Conservation (phyloP, 176 grass and related monocot genomes). For the Panicum miliaceum region DNA sequence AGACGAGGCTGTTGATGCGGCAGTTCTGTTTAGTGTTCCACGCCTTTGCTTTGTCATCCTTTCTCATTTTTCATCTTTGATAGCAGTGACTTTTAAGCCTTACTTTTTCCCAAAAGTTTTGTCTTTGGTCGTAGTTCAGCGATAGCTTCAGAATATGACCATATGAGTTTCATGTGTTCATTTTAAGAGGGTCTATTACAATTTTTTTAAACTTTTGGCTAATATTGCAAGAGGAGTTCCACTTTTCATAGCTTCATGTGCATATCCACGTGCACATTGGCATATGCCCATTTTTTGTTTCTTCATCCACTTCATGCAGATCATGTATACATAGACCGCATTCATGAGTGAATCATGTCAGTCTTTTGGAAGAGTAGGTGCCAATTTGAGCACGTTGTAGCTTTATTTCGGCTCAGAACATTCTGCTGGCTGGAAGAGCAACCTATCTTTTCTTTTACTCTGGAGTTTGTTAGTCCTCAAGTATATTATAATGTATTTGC, state of each 20-base stretch:
- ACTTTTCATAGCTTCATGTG: neutral
- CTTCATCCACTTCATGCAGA: neutral
- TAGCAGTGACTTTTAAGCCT: neutral
- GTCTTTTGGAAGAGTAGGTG: too few species aligned
- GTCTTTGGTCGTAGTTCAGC: neutral
- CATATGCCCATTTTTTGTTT: too few species aligned
- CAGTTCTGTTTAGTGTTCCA: slow-evolving; percentile 28
- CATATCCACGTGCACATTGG: neutral
- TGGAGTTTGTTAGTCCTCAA: too few species aligned
- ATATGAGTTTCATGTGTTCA: neutral
- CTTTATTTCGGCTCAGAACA: too few species aligned
- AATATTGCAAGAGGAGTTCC: neutral
- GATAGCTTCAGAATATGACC: slow-evolving; percentile 14
- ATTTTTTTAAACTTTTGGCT: neutral
- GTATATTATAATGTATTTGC: too few species aligned
- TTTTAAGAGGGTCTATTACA: neutral
- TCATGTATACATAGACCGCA: too few species aligned
- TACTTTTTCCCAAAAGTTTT: neutral
- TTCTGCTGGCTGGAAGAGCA: too few species aligned
- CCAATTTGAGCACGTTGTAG: too few species aligned
- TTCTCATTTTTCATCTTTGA: neutral
- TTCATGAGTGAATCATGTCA: too few species aligned
- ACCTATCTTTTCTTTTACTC: too few species aligned
- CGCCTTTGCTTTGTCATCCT: neutral
- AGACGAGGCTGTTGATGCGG: slow-evolving; percentile 29